Evolutionary conservation across 441 rosid species (phyloP).

Genomic region (Gossypium gossypioides): DNA sequence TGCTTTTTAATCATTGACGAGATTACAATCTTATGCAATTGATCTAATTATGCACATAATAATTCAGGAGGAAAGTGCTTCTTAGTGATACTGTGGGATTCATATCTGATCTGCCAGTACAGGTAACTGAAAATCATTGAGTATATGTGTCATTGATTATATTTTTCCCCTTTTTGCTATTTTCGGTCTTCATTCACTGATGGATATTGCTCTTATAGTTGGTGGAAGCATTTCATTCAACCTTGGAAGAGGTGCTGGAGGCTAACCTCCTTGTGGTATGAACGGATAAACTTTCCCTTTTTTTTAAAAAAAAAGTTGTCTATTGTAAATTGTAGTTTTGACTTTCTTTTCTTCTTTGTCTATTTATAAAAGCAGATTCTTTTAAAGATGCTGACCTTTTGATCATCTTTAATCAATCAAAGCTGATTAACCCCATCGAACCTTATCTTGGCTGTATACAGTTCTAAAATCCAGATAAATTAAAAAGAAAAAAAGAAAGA

Average conservation of each 20-base stretch:
- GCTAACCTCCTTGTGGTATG: conserved; percentile 87
- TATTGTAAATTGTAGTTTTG: not conserved
- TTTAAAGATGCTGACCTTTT: not conserved
- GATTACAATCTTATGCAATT: not conserved
- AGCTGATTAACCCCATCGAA: not conserved
- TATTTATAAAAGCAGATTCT: not conserved
- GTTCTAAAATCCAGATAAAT: not conserved
- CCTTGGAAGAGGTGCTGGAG: conserved; percentile 87
- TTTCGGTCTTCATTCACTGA: not conserved
- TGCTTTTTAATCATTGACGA: not conserved
- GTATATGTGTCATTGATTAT: not conserved
- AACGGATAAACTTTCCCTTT: not conserved
- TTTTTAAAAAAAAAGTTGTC: not conserved
- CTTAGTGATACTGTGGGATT: conserved; percentile 92
- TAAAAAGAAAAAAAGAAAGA: not conserved
- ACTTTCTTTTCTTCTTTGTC: not conserved
- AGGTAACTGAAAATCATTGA: conserved; percentile 37
- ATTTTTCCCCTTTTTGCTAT: not conserved
- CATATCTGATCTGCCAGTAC: conserved; percentile 84
- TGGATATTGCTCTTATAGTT: conserved; percentile 31
- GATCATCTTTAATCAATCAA: not conserved
- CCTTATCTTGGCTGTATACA: not conserved
- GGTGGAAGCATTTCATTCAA: conserved; percentile 86
- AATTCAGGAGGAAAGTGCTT: conserved; percentile 67
- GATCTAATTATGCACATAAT: conserved; percentile 14